These are phyloP conservation scores for Colletotrichum sidae DNA, from an alignment of 2,329 filamentous ascomycete genomes.

Conservation along the genomic window DNA sequence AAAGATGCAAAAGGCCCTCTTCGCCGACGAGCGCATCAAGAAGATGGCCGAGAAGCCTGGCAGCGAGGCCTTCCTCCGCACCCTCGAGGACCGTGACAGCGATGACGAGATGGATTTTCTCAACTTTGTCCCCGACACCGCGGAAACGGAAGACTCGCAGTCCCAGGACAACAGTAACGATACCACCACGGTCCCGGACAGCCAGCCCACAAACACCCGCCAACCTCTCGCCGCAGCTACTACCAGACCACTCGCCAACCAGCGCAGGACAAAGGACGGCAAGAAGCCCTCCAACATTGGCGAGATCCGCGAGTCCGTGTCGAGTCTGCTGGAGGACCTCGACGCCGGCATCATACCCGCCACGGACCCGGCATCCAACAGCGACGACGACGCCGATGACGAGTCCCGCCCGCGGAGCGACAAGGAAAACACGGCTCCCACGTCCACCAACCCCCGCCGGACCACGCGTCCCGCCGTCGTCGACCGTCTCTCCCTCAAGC, in stretches of 20 bases:
- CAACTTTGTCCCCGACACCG: constrained; percentile 53
- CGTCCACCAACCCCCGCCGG: constrained; percentile 48
- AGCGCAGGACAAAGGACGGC: constrained; percentile 70
- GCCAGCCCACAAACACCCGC: constrained; percentile 54
- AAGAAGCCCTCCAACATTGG: constrained; percentile 80
- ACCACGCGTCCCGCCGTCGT: constrained; percentile 62
- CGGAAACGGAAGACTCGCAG: constrained; percentile 49
- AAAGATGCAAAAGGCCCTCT: constrained; percentile 89
- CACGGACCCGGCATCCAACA: constrained; percentile 62
- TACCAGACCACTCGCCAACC: constrained; percentile 66
- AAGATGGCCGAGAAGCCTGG: constrained; percentile 91
- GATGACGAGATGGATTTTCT: constrained; percentile 84
- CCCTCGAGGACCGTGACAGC: constrained; percentile 84
- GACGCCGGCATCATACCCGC: constrained; percentile 60
- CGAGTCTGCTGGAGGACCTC: constrained; percentile 82
- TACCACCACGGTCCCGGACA: constrained; percentile 59
- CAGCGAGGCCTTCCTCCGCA: constrained; percentile 88
- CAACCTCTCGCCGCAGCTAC: constrained; percentile 50
- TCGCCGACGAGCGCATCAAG: constrained; percentile 89
- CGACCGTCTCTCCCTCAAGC: constrained; percentile 80
- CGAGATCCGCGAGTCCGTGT: constrained; percentile 86
- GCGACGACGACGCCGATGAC: constrained; percentile 60
- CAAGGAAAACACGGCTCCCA: constrained; percentile 60
- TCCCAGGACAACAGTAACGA: constrained; percentile 42
- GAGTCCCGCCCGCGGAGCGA: constrained; percentile 50